phyloP scores from a whole-genome alignment of 139 green algal species.

The Chlorella sp. region DNA sequence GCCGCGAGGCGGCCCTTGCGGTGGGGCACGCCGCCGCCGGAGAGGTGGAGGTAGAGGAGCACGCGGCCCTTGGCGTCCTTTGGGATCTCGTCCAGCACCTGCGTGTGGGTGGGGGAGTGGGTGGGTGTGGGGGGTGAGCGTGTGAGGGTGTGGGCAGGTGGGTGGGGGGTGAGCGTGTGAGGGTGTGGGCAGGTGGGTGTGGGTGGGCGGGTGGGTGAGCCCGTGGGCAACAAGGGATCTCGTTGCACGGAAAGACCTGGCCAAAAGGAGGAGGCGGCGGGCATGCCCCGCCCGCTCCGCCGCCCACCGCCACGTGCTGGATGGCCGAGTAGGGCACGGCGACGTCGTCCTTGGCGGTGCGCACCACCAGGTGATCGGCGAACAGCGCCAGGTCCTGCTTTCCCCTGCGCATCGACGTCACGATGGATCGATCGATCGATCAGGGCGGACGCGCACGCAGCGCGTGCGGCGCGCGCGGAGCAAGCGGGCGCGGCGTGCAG shows the following conservation, averaged over 20 bases:
- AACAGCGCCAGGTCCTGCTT: conserved; percentile 44
- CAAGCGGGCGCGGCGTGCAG: neutral
- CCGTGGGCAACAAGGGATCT: too few species aligned
- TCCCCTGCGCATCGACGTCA: conserved; percentile 10
- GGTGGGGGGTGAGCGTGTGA: too few species aligned
- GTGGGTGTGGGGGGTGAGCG: too few species aligned
- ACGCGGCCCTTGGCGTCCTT: conserved; percentile 40
- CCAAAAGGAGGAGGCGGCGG: too few species aligned
- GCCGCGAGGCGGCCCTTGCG: conserved; percentile 30
- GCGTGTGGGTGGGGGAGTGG: too few species aligned
- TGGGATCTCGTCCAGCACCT: conserved; percentile 41
- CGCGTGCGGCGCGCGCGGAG: neutral
- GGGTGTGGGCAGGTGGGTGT: too few species aligned
- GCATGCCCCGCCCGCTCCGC: too few species aligned
- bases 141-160: too few species aligned
- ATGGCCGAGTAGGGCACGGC: conserved; percentile 24
- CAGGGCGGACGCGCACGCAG: neutral
- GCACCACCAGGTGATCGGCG: conserved; percentile 23
- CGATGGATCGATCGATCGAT: too few species aligned
- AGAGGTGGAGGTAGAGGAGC: conserved; percentile 27
- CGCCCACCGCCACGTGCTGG: conserved; percentile 30
- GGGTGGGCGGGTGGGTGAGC: too few species aligned
- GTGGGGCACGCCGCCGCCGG: conserved; percentile 7
- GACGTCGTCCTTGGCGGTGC: conserved; percentile 29
- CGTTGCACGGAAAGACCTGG: too few species aligned